Evolutionary conservation across 495 filamentous ascomycete genomes (phyloP).

Genomic region (Hypoxylon fragiforme): DNA sequence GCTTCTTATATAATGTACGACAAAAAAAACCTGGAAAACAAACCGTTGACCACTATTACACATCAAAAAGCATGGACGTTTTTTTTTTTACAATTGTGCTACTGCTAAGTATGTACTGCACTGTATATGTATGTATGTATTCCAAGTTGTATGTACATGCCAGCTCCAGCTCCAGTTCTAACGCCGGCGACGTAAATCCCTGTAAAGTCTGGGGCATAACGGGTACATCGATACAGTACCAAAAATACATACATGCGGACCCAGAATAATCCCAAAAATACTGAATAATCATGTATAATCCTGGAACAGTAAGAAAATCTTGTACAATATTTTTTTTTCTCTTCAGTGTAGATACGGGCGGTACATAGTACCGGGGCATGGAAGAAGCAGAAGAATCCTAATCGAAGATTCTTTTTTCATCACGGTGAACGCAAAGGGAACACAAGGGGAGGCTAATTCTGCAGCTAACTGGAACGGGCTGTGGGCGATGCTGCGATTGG

Average conservation of each 20-base stretch:
- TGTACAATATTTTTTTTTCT: no score
- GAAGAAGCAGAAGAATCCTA: conserved; percentile 18
- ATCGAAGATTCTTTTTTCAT: conserved; percentile 35
- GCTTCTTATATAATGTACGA: conserved; percentile 29
- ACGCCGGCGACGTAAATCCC: conserved; percentile 16
- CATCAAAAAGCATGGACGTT: conserved; percentile 20
- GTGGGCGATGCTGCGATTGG: conserved; percentile 32
- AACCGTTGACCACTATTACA: conserved; percentile 30
- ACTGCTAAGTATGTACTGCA: conserved; percentile 2
- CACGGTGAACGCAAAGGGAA: conserved; percentile 39
- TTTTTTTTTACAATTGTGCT: conserved; percentile 10
- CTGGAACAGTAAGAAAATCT: no score
- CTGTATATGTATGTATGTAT: no score
- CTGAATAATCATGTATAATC: no score
- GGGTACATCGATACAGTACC: conserved; percentile 16
- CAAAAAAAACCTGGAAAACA: conserved; percentile 13
- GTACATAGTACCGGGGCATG: no score
- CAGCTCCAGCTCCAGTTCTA: no score
- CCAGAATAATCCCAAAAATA: no score
- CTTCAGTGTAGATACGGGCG: no score
- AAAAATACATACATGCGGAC: no score
- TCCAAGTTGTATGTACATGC: no score
- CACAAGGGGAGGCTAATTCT: conserved; percentile 29
- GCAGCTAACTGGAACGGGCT: conserved; percentile 38
- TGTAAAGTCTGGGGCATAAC: conserved; percentile 3